Evolutionary conservation across 192 early-diverging fungal species (phyloP).

Genomic region (Podila minutissima): DNA sequence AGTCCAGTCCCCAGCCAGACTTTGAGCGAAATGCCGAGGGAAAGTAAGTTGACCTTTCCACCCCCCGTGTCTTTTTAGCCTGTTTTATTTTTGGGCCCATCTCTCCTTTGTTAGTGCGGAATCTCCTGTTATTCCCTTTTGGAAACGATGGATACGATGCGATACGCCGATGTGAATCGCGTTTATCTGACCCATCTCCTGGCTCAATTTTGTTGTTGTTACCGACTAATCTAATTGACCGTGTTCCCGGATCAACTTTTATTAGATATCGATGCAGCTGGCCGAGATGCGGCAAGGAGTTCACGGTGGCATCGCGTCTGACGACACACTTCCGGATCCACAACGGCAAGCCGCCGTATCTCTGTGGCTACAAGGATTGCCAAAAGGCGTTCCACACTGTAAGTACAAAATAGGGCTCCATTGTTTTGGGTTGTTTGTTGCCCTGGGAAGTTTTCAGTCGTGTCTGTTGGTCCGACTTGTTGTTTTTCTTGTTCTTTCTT

Average conservation of each 20-base stretch:
- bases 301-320: constrained; percentile 40
- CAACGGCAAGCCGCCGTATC: constrained; percentile 45
- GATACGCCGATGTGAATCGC: constrained; percentile 11
- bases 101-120: neutral
- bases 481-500: neutral
- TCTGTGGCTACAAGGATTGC: constrained; percentile 50
- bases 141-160: neutral
- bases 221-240: too few relatives aligned
- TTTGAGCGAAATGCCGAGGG: constrained; percentile 43
- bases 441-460: neutral
- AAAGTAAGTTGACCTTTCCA: constrained; percentile 31
- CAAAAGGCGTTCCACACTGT: constrained; percentile 51
- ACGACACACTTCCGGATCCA: constrained; percentile 47
- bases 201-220: too few relatives aligned
- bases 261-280: constrained; percentile 47
- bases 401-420: neutral
- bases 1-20: constrained; percentile 34
- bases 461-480: neutral
- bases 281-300: constrained; percentile 50
- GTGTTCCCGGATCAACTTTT: neutral
- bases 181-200: too few relatives aligned
- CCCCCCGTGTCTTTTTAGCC: neutral
- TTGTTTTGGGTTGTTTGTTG: neutral
- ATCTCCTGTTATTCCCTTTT: neutral
- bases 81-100: neutral